A percentile compares a stretch with the other conserved stretches of the same genome.
phyloP scores from a whole-genome alignment of 208 protist genomes.

The Naegleria gruberi region DNA sequence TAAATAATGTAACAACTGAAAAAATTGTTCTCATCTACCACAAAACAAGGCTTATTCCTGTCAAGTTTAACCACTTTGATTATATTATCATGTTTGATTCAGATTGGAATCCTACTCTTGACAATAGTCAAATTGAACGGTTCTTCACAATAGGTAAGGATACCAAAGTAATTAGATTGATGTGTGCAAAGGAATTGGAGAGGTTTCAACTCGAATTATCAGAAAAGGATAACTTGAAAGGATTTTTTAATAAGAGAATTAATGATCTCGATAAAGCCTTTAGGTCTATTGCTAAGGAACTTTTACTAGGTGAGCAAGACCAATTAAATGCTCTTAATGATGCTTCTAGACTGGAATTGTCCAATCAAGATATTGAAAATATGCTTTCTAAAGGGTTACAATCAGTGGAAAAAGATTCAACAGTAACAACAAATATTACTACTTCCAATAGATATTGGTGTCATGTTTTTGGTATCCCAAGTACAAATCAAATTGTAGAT shows the following conservation, averaged over 20 bases:
- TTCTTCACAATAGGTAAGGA: not conserved
- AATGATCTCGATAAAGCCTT: not conserved
- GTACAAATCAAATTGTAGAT: too few species aligned
- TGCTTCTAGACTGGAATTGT: too few species aligned
- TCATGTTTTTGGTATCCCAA: too few species aligned
- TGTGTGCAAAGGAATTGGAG: not conserved
- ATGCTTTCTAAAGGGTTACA: too few species aligned
- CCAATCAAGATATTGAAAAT: too few species aligned
- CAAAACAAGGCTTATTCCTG: too few species aligned
- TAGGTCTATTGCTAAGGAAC: not conserved
- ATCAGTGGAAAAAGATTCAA: too few species aligned
- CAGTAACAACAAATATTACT: too few species aligned
- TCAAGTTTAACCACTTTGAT: not conserved
- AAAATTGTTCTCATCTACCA: slow-evolving; percentile 72
- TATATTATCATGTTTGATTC: not conserved
- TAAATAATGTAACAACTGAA: slow-evolving; percentile 72
- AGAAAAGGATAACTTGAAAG: not conserved
- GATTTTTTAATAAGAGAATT: not conserved
- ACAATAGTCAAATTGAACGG: not conserved
- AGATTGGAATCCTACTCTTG: not conserved
- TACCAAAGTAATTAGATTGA: not conserved
- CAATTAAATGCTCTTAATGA: too few species aligned
- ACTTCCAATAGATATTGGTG: too few species aligned
- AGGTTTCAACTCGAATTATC: not conserved
- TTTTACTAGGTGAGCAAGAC: too few species aligned